Evolutionary conservation across 306 rosid species (phyloP).

Genomic region (Gillenia trifoliata): DNA sequence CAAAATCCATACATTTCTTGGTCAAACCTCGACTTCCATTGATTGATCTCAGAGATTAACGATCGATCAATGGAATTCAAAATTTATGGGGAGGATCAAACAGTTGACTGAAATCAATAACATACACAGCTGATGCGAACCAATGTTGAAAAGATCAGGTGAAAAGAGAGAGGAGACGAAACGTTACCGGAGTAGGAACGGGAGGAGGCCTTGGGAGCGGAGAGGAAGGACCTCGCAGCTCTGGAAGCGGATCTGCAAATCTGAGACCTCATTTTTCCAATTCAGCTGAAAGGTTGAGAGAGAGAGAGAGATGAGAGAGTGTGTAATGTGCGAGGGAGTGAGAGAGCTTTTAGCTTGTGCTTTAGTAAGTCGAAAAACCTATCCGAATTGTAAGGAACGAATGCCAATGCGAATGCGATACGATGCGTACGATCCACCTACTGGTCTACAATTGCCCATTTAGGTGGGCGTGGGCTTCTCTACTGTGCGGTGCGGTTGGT

Average conservation of each 20-base stretch:
- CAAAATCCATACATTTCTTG: neutral
- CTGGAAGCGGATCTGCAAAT: constrained; percentile 65
- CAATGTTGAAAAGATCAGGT: neutral
- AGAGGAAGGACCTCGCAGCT: constrained; percentile 69
- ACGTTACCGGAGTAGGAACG: constrained; percentile 57
- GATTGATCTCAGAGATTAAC: too few species aligned
- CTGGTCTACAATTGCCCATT: neutral
- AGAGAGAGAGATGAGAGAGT: neutral
- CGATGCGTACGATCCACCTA: neutral
- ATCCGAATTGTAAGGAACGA: neutral
- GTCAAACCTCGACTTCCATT: neutral
- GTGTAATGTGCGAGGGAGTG: too few species aligned
- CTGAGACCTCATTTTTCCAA: constrained; percentile 51
- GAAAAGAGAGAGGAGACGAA: neutral
- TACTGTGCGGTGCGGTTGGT: too few species aligned
- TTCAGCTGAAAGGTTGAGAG: neutral
- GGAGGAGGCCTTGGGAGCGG: constrained; percentile 53
- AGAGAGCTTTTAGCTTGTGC: neutral
- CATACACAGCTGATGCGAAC: neutral
- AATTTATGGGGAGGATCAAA: neutral
- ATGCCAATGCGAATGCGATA: neutral
- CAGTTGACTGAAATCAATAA: neutral
- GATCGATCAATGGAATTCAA: constrained; percentile 11
- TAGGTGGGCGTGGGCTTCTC: neutral
- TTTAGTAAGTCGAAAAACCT: constrained; percentile 1